Conservation (phyloP, 345 rosid genomes). For the Boechera divaricarpa region DNA sequence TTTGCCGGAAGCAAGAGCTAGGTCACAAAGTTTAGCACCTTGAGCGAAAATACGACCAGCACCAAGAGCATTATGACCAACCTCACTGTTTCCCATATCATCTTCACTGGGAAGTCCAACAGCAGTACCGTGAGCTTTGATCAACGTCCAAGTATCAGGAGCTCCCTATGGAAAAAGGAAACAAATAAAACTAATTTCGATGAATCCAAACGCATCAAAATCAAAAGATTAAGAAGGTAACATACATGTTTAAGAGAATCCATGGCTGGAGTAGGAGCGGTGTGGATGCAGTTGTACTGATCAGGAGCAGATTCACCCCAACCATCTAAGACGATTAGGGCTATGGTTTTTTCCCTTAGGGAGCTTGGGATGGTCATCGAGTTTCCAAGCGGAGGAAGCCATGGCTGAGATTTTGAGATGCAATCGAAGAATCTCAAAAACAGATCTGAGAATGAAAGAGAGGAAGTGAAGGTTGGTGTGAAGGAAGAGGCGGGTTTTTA, state of each 20-base stretch:
- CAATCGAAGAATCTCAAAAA: slow-evolving; percentile 19
- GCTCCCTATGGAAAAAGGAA: slow-evolving; percentile 51
- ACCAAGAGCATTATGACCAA: slow-evolving; percentile 97
- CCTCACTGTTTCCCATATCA: slow-evolving; percentile 99
- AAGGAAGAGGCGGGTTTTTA: slow-evolving; percentile 38
- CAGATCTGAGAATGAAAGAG: slow-evolving; percentile 28
- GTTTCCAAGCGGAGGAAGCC: slow-evolving; percentile 68
- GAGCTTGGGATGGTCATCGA: slow-evolving; percentile 83
- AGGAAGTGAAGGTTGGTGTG: slow-evolving; percentile 34
- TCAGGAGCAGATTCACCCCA: slow-evolving; percentile 96
- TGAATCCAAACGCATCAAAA: background rate
- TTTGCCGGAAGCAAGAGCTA: slow-evolving; percentile 89
- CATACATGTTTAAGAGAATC: slow-evolving; percentile 84
- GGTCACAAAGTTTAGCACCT: slow-evolving; percentile 96
- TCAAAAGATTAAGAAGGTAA: background rate
- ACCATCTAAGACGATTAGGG: slow-evolving; percentile 88
- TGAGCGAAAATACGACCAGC: slow-evolving; percentile 97
- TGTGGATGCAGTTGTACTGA: slow-evolving; percentile 85
- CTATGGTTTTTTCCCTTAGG: slow-evolving; percentile 79
- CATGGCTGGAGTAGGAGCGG: slow-evolving; percentile 91
- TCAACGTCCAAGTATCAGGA: slow-evolving; percentile 85
- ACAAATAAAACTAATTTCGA: background rate
- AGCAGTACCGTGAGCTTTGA: slow-evolving; percentile 89
- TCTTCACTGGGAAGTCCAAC: slow-evolving; percentile 97
- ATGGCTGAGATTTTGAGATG: slow-evolving; percentile 45